phyloP scores from a whole-genome alignment of 1,139 yeast species.

The Arxiozyma telluris region DNA sequence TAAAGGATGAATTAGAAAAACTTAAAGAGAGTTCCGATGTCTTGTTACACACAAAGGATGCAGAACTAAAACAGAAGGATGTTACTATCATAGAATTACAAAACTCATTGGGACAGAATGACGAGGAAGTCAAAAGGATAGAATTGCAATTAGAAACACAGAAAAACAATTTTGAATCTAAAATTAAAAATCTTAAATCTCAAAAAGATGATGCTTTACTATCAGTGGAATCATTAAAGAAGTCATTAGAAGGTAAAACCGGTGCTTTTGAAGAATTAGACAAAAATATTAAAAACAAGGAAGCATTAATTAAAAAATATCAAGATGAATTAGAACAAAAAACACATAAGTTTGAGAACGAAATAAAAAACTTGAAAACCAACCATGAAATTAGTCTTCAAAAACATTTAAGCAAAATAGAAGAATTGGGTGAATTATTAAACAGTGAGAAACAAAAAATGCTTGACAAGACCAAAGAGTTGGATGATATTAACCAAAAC shows the following conservation, averaged over 20 bases:
- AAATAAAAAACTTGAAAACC: background rate
- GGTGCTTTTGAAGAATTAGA: constrained; percentile 4
- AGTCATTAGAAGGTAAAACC: background rate
- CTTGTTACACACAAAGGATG: background rate
- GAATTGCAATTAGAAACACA: background rate
- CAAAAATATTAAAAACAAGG: background rate
- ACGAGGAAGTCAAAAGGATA: background rate
- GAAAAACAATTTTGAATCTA: constrained; percentile 1
- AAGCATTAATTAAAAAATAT: constrained; percentile 17
- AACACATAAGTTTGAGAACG: constrained; percentile 32
- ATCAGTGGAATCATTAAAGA: background rate
- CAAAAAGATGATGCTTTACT: constrained; percentile 1
- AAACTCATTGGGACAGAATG: background rate
- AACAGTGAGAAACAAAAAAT: background rate
- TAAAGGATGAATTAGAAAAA: background rate
- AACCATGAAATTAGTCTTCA: background rate
- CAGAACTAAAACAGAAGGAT: background rate
- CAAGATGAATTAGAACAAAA: constrained; percentile 31
- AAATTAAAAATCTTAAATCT: background rate
- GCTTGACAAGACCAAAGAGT: background rate
- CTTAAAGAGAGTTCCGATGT: background rate
- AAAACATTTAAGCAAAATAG: background rate
- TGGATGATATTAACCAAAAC: background rate
- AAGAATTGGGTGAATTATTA: background rate
- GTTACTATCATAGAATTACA: background rate